Base-by-base conservation (phyloP, 306 rosid genomes). In the Myrica gale region DNA sequence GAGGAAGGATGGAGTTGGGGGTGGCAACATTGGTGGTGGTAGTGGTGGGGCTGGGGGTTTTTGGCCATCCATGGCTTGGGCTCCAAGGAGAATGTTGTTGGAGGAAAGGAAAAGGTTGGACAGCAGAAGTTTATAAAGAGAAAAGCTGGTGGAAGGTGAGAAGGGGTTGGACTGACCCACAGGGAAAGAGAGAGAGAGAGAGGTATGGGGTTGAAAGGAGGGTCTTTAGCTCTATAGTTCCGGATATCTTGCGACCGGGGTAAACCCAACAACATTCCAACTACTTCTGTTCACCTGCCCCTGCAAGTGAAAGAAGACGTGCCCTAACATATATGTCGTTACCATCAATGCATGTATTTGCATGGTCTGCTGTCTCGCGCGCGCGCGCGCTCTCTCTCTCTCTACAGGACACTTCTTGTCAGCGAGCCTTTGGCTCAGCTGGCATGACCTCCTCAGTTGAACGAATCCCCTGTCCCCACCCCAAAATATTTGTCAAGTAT, bases 121-220 rank as follows among this genome's bases (percentile, higher is more conserved):
- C 4, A 13, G 21, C 1, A 20, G 39, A 19, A 57, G 63, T 57
- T 57, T 57, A 57, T 57, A 57, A 11, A 57, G 13, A 9, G 39
- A 54, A 69, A 76, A 77, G 81, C 80, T 71, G 83, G 88, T 82
- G 85, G 83, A 84, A 82, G 84, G 91, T 90, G 83, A 84, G 88
- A 85, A 88, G 85, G 86, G 70, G 91, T 87, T 87, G 88, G 90
- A 75, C 84, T 69, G 81, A 84, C 83, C 73, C 74, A 78, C 42
- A 20, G 11, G 66, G 23, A 46, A 76, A n/a, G 62, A 72, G 32
- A 72, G 73, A 69, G 69, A 75, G 58, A 55, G 63, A 65, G 11
- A 65, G 45, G 15, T 9, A 10, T 65, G 1, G 21, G 45, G 45
- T 15, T 62, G 44, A 39, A 39, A 39, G 46, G 2, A 7, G 69